phyloP scores from a whole-genome alignment of 257 asterid genomes.

The Coffea eugenioides region DNA sequence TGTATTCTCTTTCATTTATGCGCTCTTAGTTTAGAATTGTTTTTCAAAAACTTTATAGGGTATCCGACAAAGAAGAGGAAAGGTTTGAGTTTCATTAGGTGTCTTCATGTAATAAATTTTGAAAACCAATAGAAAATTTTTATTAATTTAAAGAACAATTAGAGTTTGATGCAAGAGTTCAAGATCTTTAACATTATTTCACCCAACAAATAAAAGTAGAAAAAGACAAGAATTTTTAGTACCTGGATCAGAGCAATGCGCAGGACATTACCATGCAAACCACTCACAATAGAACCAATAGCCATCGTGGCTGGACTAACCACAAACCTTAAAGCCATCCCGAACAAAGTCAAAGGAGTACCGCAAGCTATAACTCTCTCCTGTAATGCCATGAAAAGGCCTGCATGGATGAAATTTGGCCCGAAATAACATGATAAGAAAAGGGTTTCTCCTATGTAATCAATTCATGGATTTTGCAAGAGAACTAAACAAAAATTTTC shows the following conservation, averaged over 20 bases:
- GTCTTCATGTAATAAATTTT: too few relatives aligned
- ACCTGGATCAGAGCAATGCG: conserved; percentile 57
- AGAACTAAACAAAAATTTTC: too few relatives aligned
- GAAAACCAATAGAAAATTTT: too few relatives aligned
- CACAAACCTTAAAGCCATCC: conserved; percentile 43
- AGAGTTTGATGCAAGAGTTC: too few relatives aligned
- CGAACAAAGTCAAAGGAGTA: conserved; percentile 28
- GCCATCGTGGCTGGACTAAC: conserved; percentile 50
- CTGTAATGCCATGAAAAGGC: conserved; percentile 72
- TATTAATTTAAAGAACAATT: too few relatives aligned
- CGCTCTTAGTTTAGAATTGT: too few relatives aligned
- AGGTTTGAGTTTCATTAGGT: too few relatives aligned
- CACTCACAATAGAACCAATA: conserved; percentile 33
- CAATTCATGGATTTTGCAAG: background rate
- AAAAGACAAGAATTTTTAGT: background rate
- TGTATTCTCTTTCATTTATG: too few relatives aligned
- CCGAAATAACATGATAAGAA: background rate
- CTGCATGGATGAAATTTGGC: conserved; percentile 26
- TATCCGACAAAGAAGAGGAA: too few relatives aligned
- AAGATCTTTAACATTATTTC: too few relatives aligned
- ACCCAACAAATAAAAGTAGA: too few relatives aligned
- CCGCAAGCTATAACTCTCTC: conserved; percentile 39
- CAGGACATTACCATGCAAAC: conserved; percentile 47
- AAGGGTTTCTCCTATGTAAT: background rate
- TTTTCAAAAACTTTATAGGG: too few relatives aligned